phyloP scores from a whole-genome alignment of 2,329 filamentous ascomycete genomes.

The Acephala macrosclerotiorum region DNA sequence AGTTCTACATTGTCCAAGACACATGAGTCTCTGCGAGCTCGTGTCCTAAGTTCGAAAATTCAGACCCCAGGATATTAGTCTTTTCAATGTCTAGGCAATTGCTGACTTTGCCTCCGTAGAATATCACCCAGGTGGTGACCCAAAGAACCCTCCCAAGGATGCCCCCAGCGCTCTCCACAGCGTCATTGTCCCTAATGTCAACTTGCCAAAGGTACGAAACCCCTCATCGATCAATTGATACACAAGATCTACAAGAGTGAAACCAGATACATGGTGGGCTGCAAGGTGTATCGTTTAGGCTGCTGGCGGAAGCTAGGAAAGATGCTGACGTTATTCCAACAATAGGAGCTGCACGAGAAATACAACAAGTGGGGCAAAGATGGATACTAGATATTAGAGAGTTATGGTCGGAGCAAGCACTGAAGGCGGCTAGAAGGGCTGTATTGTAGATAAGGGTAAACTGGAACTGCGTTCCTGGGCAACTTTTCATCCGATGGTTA shows the following conservation, averaged over 20 bases:
- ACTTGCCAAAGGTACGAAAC: constrained; percentile 78
- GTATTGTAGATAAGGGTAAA: constrained; percentile 40
- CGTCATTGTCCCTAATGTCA: constrained; percentile 93
- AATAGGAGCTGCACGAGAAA: constrained; percentile 86
- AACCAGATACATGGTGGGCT: not conserved
- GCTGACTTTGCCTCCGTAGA: constrained; percentile 38
- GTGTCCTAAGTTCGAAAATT: not conserved
- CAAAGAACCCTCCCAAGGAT: constrained; percentile 77
- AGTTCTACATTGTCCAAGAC: not conserved
- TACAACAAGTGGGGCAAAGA: constrained; percentile 99
- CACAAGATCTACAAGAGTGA: not conserved
- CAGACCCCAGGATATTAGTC: not conserved
- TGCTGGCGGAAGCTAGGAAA: not conserved
- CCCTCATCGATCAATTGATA: constrained; percentile 13
- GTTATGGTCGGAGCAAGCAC: constrained; percentile 8
- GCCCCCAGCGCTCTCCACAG: constrained; percentile 95
- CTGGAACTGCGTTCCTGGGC: constrained; percentile 20
- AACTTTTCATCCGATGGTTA: not conserved
- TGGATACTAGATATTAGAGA: constrained; percentile 62
- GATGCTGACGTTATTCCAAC: not conserved
- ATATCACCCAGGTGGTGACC: constrained; percentile 76
- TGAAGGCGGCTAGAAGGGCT: constrained; percentile 22
- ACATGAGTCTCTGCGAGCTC: not conserved
- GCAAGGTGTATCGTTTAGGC: not conserved
- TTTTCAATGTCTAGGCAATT: constrained; percentile 4